Conservation (phyloP, 495 filamentous ascomycete genomes). For the Lophiotrema nucula region DNA sequence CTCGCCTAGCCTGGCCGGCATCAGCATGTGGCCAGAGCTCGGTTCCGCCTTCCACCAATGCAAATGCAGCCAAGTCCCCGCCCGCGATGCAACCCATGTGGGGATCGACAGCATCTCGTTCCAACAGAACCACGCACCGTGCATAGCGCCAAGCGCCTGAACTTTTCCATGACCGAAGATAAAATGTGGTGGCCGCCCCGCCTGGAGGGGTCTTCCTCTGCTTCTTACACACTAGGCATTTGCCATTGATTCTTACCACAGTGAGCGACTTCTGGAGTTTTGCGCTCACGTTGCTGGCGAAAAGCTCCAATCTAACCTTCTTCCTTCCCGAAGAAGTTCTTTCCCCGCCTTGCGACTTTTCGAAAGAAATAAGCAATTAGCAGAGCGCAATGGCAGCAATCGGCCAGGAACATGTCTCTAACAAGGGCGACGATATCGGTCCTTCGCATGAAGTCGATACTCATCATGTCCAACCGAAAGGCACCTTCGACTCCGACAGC, state of each 20-base stretch:
- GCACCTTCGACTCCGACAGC: slow-evolving; percentile 8
- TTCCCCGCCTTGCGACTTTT: not conserved
- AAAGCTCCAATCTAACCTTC: slow-evolving; percentile 39
- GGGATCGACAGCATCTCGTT: slow-evolving; percentile 13
- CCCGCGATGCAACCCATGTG: slow-evolving; percentile 6
- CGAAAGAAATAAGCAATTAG: not conserved
- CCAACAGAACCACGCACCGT: not conserved
- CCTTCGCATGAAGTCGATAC: slow-evolving; percentile 19
- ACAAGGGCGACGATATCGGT: slow-evolving; percentile 32
- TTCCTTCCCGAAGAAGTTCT: not conserved
- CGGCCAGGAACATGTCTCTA: slow-evolving; percentile 5
- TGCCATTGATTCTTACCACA: not conserved
- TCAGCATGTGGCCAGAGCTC: too few species aligned
- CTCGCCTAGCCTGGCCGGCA: not conserved
- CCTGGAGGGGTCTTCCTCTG: not conserved
- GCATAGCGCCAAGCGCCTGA: not conserved
- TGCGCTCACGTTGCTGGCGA: slow-evolving; percentile 37
- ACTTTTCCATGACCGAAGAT: slow-evolving; percentile 6
- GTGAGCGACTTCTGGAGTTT: slow-evolving; percentile 47
- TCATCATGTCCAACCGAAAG: slow-evolving; percentile 35
- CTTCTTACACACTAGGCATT: not conserved
- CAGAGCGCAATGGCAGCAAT: slow-evolving; percentile 15
- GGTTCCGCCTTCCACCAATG: not conserved
- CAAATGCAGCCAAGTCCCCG: not conserved
- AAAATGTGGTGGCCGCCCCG: slow-evolving; percentile 19